phyloP scores from a whole-genome alignment of 2,329 filamentous ascomycete genomes.

The Dothidotthia symphoricarpi region DNA sequence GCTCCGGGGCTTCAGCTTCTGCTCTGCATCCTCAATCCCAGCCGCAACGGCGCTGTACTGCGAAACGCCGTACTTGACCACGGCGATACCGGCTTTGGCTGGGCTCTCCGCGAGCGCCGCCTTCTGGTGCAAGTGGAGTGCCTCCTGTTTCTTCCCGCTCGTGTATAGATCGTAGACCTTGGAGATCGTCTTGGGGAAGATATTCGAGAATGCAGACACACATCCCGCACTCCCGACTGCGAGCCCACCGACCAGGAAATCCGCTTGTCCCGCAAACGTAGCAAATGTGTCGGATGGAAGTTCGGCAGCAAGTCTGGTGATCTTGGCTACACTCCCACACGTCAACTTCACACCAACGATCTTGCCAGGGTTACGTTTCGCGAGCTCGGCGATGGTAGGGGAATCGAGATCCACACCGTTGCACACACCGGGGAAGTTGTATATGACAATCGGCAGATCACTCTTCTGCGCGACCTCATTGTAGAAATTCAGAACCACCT shows the following conservation, averaged over 20 bases:
- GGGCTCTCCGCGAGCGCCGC: slow-evolving; percentile 65
- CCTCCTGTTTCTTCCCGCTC: slow-evolving; percentile 57
- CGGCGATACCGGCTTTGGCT: slow-evolving; percentile 65
- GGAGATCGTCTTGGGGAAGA: slow-evolving; percentile 57
- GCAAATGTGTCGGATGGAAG: slow-evolving; percentile 59
- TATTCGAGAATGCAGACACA: slow-evolving; percentile 59
- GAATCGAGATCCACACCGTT: slow-evolving; percentile 67
- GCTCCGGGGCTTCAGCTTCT: slow-evolving; percentile 26
- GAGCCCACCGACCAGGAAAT: slow-evolving; percentile 63
- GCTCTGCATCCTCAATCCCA: slow-evolving; percentile 42
- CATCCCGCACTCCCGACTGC: slow-evolving; percentile 55
- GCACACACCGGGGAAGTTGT: slow-evolving; percentile 69
- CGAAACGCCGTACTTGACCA: slow-evolving; percentile 66
- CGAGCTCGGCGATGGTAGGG: slow-evolving; percentile 60
- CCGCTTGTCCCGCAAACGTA: slow-evolving; percentile 69
- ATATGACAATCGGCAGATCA: slow-evolving; percentile 65
- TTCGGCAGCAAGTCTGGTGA: slow-evolving; percentile 59
- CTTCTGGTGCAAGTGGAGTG: slow-evolving; percentile 59
- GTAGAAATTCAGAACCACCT: slow-evolving; percentile 46
- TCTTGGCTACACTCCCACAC: slow-evolving; percentile 72
- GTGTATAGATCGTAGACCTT: slow-evolving; percentile 62
- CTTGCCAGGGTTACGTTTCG: slow-evolving; percentile 54
- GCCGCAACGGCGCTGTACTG: slow-evolving; percentile 61
- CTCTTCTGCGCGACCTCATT: slow-evolving; percentile 56
- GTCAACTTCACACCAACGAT: slow-evolving; percentile 71